Percentiles rank a stretch among this genome's conserved stretches.
Evolutionary conservation across 2,329 filamentous ascomycete species (phyloP).

Genomic region (Xylogone sp.): DNA sequence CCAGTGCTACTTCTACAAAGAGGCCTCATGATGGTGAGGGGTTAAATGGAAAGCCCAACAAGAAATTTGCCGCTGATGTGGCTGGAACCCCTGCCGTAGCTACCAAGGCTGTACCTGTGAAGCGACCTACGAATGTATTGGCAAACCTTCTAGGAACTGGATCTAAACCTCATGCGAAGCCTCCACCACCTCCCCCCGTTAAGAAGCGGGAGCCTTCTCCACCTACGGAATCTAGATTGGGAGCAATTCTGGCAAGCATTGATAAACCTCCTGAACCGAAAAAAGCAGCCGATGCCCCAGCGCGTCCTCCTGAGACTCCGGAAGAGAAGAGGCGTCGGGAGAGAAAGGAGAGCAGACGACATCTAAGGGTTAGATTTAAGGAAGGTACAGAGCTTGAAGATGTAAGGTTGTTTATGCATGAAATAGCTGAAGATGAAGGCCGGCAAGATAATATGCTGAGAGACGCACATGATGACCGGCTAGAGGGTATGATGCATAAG

Average conservation of each 20-base stretch:
- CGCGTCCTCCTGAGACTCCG: constrained; percentile 52
- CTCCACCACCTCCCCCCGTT: too few relatives aligned
- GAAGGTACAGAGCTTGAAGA: constrained; percentile 63
- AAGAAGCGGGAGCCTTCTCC: constrained; percentile 31
- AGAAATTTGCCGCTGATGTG: constrained; percentile 27
- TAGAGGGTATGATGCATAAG: constrained; percentile 67
- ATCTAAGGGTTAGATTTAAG: constrained; percentile 69
- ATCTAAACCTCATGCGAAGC: constrained; percentile 21
- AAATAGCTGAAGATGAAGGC: constrained; percentile 66
- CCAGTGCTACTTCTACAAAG: constrained; percentile 18
- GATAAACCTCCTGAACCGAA: constrained; percentile 25
- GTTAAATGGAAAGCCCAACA: constrained; percentile 24
- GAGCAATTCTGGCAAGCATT: constrained; percentile 28
- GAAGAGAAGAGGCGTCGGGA: constrained; percentile 65
- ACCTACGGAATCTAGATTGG: constrained; percentile 26
- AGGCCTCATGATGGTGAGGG: constrained; percentile 27
- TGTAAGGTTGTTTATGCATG: constrained; percentile 67
- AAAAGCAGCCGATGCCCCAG: constrained; percentile 23
- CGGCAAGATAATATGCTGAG: constrained; percentile 64
- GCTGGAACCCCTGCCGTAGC: constrained; percentile 19
- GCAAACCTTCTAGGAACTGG: constrained; percentile 22
- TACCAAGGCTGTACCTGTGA: constrained; percentile 18
- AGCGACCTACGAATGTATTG: constrained; percentile 13
- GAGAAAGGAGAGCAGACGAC: constrained; percentile 67
- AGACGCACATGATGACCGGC: constrained; percentile 69